Evolutionary conservation across 257 asterid genomes (phyloP).

Genomic region (Penstemon barbatus): DNA sequence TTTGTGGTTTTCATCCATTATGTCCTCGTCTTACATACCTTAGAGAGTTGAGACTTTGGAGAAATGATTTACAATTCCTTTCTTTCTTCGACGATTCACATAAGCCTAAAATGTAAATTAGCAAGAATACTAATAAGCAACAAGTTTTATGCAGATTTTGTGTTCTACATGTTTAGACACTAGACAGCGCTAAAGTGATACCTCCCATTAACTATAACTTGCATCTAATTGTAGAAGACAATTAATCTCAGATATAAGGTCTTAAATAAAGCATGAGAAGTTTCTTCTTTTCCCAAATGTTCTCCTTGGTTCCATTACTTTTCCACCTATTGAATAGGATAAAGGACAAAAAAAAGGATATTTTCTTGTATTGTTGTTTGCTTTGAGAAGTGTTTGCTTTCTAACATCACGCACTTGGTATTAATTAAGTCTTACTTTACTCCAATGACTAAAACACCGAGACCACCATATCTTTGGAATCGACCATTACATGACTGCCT

Average conservation of each 20-base stretch:
- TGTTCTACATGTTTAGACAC: background rate
- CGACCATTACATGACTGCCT: background rate
- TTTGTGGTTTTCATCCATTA: background rate
- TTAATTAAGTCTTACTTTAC: background rate
- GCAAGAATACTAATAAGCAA: background rate
- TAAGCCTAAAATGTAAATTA: background rate
- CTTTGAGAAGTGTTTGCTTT: background rate
- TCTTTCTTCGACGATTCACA: background rate
- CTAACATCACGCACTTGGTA: background rate
- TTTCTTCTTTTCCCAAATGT: background rate
- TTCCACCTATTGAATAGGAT: background rate
- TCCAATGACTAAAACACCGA: background rate
- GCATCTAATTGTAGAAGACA: background rate
- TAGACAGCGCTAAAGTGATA: background rate
- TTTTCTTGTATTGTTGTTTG: background rate
- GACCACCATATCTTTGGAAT: background rate
- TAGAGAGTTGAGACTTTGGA: background rate
- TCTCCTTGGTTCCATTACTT: background rate
- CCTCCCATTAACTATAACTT: background rate
- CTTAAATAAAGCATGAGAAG: background rate
- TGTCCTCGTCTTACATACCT: background rate
- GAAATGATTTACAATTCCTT: background rate
- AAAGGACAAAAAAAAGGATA: background rate
- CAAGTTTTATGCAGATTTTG: background rate
- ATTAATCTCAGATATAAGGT: background rate